Base-by-base conservation (phyloP, 2,329 filamentous ascomycete genomes). In the Raffaelea deltoideospora region DNA sequence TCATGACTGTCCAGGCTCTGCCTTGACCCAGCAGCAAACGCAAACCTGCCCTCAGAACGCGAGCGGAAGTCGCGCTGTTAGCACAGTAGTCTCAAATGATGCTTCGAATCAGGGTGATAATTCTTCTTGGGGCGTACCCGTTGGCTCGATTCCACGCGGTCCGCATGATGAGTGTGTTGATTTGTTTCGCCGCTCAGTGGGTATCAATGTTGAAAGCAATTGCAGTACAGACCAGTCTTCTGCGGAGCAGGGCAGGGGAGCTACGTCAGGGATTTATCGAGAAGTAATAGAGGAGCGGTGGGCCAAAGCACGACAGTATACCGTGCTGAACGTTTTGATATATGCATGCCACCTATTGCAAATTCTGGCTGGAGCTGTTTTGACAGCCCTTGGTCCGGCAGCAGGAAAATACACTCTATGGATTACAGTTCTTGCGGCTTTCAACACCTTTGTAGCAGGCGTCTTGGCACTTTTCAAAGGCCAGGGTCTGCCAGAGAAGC, bases 391-490 rank as follows among this genome's bases (percentile, higher is more conserved):
- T 9, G 64, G 65, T 0, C 55, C 65, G 0, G 48, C 50, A 0
- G 57, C 64, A 14, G 58, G 66, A 3, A 55, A 64, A 14, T 64
- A 76, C 43, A 51, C 68, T 15, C 57, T 63, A 17, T 33, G 48
- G 13, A 69, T 79, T 49, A 72, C 70, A 10, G 51, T 69, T 1
- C 56, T 79, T 1, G 75, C 76, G 3, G 72, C 72, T 1, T 50
- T 72, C 10, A 80, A 79, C 47, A 77, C 72, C 3, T 53, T 75
- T 4, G 60, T 78, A 6, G 76, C 76, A 1, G 75, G 76, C 14
- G 54, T 76, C 1, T 53, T 79, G 17, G 72, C 73, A 0, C 61
- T 69, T 8, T 48, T 69, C 33, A 68, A 67, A 47, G 63, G 65
- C 5, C 64, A 65, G 30, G 67, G 65, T 0, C 45, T 69, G 35